Evolutionary conservation across 345 rosid genomes (phyloP).

Genomic region (Eucalyptus marginata): DNA sequence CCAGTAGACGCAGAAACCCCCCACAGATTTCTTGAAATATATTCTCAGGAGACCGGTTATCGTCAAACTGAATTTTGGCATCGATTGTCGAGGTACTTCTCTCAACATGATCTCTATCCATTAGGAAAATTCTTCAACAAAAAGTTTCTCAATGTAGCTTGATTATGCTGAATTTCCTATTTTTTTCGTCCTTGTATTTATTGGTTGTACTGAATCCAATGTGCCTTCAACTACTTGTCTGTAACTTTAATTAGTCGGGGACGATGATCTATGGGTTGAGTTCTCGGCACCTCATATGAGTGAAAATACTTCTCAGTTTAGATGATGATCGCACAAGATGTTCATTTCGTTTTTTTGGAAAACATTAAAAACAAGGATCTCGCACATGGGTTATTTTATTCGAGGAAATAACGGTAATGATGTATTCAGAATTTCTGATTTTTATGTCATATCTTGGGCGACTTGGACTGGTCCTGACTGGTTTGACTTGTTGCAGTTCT

Average conservation of each 20-base stretch:
- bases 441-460: neutral
- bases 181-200: neutral
- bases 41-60: conserved; percentile 50
- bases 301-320: too few species aligned
- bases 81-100: conserved; percentile 61
- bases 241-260: neutral
- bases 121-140: neutral
- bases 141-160: neutral
- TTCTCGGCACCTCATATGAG: neutral
- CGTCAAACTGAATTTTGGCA: conserved; percentile 88
- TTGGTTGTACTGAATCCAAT: neutral
- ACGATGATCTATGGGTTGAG: neutral
- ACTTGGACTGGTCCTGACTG: neutral
- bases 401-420: conserved; percentile 80
- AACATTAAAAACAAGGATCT: too few species aligned
- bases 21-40: conserved; percentile 83
- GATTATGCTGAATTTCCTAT: neutral
- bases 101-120: neutral
- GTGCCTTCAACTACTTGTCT: neutral
- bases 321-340: too few species aligned
- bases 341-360: too few species aligned
- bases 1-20: conserved; percentile 9
- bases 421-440: neutral
- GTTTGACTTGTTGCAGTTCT: conserved; percentile 48
- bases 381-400: conserved; percentile 26